Percentiles rank a stretch among this genome's conserved stretches.
phyloP scores from a whole-genome alignment of 257 asterid genomes.

The Dorcoceras hygrometricum region DNA sequence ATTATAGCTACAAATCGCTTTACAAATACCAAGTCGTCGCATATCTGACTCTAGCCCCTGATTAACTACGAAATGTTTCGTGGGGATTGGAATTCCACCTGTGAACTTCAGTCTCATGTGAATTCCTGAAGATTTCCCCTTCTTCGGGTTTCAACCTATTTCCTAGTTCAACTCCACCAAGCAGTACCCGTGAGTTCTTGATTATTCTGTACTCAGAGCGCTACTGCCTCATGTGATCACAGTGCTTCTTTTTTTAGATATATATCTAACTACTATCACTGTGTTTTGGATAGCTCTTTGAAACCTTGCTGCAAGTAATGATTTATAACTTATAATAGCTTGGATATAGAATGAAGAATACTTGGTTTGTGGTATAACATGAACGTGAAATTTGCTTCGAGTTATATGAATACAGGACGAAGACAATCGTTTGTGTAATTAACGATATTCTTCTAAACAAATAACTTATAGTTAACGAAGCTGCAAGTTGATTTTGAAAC shows the following conservation, averaged over 20 bases:
- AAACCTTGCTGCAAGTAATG: not conserved
- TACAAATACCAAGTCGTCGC: not conserved
- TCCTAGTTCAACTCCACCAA: not conserved
- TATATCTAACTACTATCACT: not conserved
- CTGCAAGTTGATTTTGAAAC: not conserved
- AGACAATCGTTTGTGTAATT: not conserved
- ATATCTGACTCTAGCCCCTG: not conserved
- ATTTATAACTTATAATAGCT: too few species aligned
- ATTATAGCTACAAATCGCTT: too few species aligned
- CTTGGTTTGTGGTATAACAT: not conserved
- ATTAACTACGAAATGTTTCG: not conserved
- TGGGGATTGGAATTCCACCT: constrained; percentile 5
- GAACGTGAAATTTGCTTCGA: not conserved
- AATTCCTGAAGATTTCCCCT: constrained; percentile 8
- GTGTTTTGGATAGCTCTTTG: not conserved
- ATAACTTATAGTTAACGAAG: not conserved
- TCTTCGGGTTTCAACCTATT: constrained; percentile 10
- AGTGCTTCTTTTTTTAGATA: not conserved
- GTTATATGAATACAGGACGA: not conserved
- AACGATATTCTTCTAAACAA: not conserved
- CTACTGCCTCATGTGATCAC: not conserved
- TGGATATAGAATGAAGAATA: not conserved
- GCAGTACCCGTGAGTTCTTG: not conserved
- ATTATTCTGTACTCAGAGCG: not conserved
- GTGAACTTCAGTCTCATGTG: constrained; percentile 2